These are phyloP conservation scores for Condylostoma magnum DNA, from an alignment of 169 alveolate species.

Conservation along the genomic window DNA sequence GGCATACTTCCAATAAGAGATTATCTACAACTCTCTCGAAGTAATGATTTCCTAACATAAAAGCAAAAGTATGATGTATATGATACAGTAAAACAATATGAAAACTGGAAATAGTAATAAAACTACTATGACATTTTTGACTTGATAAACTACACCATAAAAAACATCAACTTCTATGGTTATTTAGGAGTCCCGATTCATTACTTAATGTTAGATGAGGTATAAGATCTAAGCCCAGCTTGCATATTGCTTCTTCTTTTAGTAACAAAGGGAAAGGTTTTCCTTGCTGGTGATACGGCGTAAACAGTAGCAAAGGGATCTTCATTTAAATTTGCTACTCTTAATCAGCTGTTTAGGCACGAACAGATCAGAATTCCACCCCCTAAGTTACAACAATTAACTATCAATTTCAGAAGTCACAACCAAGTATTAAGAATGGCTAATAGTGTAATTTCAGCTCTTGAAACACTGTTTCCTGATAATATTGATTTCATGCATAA, in stretches of 20 bases:
- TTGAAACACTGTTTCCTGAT: slow-evolving; percentile 70
- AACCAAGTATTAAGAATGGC: slow-evolving; percentile 69
- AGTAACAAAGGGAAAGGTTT: slow-evolving; percentile 40
- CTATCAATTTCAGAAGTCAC: slow-evolving; percentile 77
- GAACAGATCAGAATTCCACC: neutral
- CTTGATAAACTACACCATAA: slow-evolving; percentile 48
- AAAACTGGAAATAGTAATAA: slow-evolving; percentile 45
- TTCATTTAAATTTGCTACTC: slow-evolving; percentile 72
- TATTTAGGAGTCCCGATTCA: slow-evolving; percentile 32
- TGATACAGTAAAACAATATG: slow-evolving; percentile 36
- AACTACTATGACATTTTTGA: slow-evolving; percentile 64
- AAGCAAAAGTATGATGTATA: slow-evolving; percentile 24
- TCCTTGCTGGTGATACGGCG: slow-evolving; percentile 84
- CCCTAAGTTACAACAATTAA: slow-evolving; percentile 52
- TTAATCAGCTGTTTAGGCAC: slow-evolving; percentile 54
- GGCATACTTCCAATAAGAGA: neutral
- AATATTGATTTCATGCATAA: slow-evolving; percentile 69
- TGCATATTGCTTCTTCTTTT: slow-evolving; percentile 30
- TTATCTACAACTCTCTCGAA: neutral
- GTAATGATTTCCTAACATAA: neutral
- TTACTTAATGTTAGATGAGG: slow-evolving; percentile 70
- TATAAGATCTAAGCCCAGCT: slow-evolving; percentile 54
- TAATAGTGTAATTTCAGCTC: slow-evolving; percentile 54
- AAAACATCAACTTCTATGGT: neutral
- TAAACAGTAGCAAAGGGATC: slow-evolving; percentile 83